phyloP scores from a whole-genome alignment of 2,329 filamentous ascomycete species.

The Microcera coccophila region DNA sequence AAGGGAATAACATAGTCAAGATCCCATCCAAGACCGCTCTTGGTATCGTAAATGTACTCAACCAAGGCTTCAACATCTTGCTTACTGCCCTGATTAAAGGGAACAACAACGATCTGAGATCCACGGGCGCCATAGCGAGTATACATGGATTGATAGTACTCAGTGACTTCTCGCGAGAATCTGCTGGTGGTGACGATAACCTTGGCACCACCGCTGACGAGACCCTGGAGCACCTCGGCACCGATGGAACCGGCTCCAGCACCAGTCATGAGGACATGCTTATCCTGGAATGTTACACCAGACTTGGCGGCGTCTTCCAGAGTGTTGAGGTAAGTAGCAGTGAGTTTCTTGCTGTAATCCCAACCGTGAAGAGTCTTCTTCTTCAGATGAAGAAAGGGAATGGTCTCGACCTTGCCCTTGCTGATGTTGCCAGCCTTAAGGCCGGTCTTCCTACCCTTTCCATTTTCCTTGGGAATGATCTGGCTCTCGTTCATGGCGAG shows the following conservation, averaged over 20 bases:
- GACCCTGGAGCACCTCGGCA: slow-evolving; percentile 90
- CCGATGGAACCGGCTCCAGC: slow-evolving; percentile 97
- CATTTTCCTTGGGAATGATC: slow-evolving; percentile 84
- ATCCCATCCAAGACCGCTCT: slow-evolving; percentile 97
- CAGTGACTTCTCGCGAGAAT: slow-evolving; percentile 94
- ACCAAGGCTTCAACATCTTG: slow-evolving; percentile 93
- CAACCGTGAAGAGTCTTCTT: slow-evolving; percentile 89
- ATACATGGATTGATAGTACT: slow-evolving; percentile 99
- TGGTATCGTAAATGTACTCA: slow-evolving; percentile 93
- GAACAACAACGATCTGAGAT: slow-evolving; percentile 94
- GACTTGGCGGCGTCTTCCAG: slow-evolving; percentile 82
- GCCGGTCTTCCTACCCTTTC: slow-evolving; percentile 56
- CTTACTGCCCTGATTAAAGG: slow-evolving; percentile 98
- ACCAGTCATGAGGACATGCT: slow-evolving; percentile 97
- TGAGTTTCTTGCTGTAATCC: slow-evolving; percentile 99
- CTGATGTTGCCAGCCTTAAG: slow-evolving; percentile 52
- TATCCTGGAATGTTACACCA: slow-evolving; percentile 88
- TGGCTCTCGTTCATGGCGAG: slow-evolving; percentile 97
- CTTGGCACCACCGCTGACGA: slow-evolving; percentile 94
- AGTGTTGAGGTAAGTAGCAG: slow-evolving; percentile 85
- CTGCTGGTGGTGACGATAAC: slow-evolving; percentile 95
- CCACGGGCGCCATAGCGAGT: slow-evolving; percentile 88
- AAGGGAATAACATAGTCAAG: slow-evolving; percentile 95
- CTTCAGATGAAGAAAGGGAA: slow-evolving; percentile 96
- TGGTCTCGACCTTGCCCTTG: slow-evolving; percentile 94